phyloP scores from a whole-genome alignment of 768 basidiomycete genomes.

The Termitomyces sp. region DNA sequence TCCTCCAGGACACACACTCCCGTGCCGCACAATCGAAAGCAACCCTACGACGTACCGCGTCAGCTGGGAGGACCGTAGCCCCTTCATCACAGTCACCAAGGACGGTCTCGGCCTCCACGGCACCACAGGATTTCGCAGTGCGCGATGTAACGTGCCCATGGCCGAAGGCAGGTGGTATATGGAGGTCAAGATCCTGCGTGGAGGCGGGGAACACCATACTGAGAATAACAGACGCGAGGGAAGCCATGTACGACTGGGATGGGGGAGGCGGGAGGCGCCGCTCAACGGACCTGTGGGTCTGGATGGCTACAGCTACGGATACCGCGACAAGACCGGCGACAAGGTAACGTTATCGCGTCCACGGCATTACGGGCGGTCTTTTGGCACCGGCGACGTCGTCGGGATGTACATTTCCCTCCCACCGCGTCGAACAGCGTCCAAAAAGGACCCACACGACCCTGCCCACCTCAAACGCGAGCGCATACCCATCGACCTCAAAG shows the following conservation, averaged over 20 bases:
- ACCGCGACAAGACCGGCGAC: constrained; percentile 89
- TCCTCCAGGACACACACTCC: constrained; percentile 46
- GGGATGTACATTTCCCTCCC: constrained; percentile 95
- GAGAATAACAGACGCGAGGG: constrained; percentile 55
- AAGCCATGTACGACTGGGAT: constrained; percentile 85
- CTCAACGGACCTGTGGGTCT: constrained; percentile 90
- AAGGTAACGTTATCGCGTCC: constrained; percentile 83
- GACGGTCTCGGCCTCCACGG: constrained; percentile 76
- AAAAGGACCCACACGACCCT: constrained; percentile 70
- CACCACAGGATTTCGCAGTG: constrained; percentile 87
- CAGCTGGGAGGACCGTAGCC: constrained; percentile 89
- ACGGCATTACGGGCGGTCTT: constrained; percentile 69
- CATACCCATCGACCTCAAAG: constrained; percentile 91
- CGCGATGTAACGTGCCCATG: constrained; percentile 84
- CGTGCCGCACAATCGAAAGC: constrained; percentile 80
- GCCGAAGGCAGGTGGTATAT: constrained; percentile 92
- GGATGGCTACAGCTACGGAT: constrained; percentile 91
- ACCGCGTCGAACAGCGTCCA: constrained; percentile 48
- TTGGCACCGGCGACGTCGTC: constrained; percentile 80
- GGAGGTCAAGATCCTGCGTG: constrained; percentile 78
- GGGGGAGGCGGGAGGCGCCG: constrained; percentile 89
- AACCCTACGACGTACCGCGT: constrained; percentile 65
- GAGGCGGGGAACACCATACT: constrained; percentile 55
- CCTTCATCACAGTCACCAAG: constrained; percentile 71
- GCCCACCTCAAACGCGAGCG: constrained; percentile 84